Conservation (phyloP, 352 stramenopile genomes). For the Phytophthora meadii region DNA sequence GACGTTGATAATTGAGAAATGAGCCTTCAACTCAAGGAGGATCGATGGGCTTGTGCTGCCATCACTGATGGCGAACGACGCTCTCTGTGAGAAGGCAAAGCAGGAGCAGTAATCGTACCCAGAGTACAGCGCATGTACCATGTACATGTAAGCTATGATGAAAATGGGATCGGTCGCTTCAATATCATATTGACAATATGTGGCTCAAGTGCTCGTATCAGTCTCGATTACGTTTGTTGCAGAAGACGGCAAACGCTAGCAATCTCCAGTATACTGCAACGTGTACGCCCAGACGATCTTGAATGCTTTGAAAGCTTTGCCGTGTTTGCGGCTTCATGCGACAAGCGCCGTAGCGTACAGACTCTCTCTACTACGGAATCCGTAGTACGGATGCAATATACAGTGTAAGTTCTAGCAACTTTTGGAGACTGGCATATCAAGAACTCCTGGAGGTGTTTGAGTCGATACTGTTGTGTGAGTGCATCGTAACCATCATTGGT, state of each 20-base stretch:
- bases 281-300: background rate
- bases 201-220: too few species aligned
- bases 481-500: too few species aligned
- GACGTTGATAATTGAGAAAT: conserved; percentile 17
- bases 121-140: background rate
- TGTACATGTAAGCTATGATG: conserved; percentile 5
- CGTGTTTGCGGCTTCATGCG: background rate
- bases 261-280: background rate
- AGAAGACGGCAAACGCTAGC: background rate
- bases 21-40: conserved; percentile 10
- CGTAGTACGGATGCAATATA: too few species aligned
- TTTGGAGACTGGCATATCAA: too few species aligned
- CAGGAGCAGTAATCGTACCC: conserved; percentile 12
- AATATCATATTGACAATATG: too few species aligned
- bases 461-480: too few species aligned
- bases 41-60: background rate
- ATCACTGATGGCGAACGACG: background rate
- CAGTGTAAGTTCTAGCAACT: too few species aligned
- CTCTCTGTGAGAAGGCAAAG: conserved; percentile 2
- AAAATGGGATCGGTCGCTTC: conserved; percentile 6
- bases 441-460: too few species aligned
- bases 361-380: too few species aligned
- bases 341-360: too few species aligned
- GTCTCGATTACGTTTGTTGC: background rate
- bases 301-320: background rate